Evolutionary conservation across 495 filamentous ascomycete genomes (phyloP).

Genomic region (Tricharina praecox): DNA sequence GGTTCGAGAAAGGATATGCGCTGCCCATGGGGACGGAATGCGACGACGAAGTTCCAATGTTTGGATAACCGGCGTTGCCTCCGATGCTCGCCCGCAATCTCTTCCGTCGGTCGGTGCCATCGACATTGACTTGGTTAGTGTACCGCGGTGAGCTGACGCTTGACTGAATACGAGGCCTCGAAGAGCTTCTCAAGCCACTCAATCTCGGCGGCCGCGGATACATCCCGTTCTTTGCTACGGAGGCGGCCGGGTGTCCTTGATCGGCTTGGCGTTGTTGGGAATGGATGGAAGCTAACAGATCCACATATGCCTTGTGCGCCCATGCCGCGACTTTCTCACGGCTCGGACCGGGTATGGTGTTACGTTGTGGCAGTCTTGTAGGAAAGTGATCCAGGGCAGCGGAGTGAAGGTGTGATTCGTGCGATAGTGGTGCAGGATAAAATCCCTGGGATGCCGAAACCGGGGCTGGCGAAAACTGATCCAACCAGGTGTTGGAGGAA

Average conservation of each 20-base stretch:
- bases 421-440: not conserved
- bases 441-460: not conserved
- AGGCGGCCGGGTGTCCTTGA: slow-evolving; percentile 27
- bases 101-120: not conserved
- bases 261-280: slow-evolving; percentile 36
- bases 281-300: slow-evolving; percentile 65
- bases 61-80: slow-evolving; percentile 4
- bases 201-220: slow-evolving; percentile 34
- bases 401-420: not conserved
- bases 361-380: not conserved
- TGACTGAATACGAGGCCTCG: not conserved
- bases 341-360: slow-evolving; percentile 40
- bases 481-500: not conserved
- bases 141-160: not conserved
- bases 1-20: slow-evolving; percentile 10
- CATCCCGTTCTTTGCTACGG: slow-evolving; percentile 36
- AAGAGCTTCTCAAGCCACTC: not conserved
- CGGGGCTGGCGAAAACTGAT: not conserved
- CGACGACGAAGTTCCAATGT: slow-evolving; percentile 21
- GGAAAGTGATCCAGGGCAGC: not conserved
- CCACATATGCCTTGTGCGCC: slow-evolving; percentile 77
- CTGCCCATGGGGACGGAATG: slow-evolving; percentile 13
- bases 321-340: slow-evolving; percentile 68
- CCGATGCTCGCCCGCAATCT: not conserved
- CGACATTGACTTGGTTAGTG: not conserved